A percentile compares a stretch with the other conserved stretches of the same genome.
Evolutionary conservation across 306 rosid genomes (phyloP).

Genomic region (Citrullus amarus): DNA sequence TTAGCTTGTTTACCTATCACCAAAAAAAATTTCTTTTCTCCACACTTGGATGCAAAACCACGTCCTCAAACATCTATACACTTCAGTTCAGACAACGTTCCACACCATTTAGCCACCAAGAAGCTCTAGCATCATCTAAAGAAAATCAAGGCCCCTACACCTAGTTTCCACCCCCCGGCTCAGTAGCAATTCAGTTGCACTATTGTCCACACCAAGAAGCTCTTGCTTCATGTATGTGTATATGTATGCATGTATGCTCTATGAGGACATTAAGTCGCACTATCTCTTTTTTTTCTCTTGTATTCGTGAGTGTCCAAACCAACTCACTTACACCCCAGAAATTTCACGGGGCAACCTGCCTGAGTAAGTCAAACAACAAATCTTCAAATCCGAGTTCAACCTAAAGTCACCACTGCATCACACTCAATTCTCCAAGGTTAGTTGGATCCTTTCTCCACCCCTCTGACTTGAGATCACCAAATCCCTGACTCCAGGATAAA

Average conservation of each 20-base stretch:
- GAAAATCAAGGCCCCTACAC: background rate
- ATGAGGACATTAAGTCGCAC: background rate
- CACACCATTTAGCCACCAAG: background rate
- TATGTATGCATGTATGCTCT: background rate
- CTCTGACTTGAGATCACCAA: background rate
- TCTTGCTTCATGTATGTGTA: background rate
- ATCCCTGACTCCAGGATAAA: background rate
- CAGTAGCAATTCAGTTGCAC: background rate
- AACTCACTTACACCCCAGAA: no score
- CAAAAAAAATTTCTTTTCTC: background rate
- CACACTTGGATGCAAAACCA: background rate
- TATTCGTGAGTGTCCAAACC: no score
- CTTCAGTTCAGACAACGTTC: background rate
- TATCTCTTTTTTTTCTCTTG: background rate
- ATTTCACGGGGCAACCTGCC: no score
- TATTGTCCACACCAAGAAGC: background rate
- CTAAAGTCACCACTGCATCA: background rate
- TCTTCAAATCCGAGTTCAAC: background rate
- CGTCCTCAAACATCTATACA: background rate
- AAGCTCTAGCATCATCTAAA: background rate
- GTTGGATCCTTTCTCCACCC: background rate
- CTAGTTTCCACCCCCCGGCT: background rate
- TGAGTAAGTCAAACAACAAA: background rate
- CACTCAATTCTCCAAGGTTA: background rate
- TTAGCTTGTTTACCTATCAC: background rate